Percentiles rank a stretch among this genome's conserved stretches.
These are phyloP conservation scores for Coemansia sp. DNA, from an alignment of 371 early-diverging fungal genomes.

Conservation along the genomic window DNA sequence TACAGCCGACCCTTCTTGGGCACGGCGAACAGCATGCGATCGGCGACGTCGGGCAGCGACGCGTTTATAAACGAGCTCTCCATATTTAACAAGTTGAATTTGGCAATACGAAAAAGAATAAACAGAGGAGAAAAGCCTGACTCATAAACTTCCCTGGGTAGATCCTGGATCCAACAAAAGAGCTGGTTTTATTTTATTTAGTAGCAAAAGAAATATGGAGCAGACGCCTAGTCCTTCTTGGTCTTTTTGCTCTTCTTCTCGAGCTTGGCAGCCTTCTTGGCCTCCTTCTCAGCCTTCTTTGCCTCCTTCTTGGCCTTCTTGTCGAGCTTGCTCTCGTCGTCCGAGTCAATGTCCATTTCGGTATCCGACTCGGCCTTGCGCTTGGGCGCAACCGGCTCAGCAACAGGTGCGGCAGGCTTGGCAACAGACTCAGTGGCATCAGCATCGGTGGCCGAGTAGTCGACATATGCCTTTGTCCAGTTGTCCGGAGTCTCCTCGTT, in stretches of 20 bases:
- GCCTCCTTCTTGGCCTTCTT: conserved; percentile 53
- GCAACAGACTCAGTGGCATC: conserved; percentile 30
- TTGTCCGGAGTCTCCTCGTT: conserved; percentile 78
- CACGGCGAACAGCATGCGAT: conserved; percentile 86
- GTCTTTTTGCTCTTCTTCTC: conserved; percentile 44
- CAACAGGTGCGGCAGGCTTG: conserved; percentile 10
- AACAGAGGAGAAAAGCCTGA: background rate
- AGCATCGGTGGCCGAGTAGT: conserved; percentile 59
- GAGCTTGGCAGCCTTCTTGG: conserved; percentile 58
- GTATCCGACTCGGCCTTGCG: conserved; percentile 52
- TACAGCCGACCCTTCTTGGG: conserved; percentile 97
- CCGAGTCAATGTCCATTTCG: conserved; percentile 48
- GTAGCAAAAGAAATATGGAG: too few relatives aligned
- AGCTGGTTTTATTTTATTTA: background rate
- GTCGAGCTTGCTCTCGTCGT: conserved; percentile 47
- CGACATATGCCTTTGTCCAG: conserved; percentile 75
- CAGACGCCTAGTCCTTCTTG: conserved; percentile 1
- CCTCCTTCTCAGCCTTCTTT: conserved; percentile 56
- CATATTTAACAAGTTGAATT: conserved; percentile 4
- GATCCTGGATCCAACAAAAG: background rate
- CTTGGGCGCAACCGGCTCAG: conserved; percentile 38
- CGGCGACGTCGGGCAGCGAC: conserved; percentile 57
- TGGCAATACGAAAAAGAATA: background rate
- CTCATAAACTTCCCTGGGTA: too few relatives aligned
- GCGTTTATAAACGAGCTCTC: conserved; percentile 19